Base-by-base conservation (phyloP, 352 stramenopile species). In the Elongisporangium undulatum region DNA sequence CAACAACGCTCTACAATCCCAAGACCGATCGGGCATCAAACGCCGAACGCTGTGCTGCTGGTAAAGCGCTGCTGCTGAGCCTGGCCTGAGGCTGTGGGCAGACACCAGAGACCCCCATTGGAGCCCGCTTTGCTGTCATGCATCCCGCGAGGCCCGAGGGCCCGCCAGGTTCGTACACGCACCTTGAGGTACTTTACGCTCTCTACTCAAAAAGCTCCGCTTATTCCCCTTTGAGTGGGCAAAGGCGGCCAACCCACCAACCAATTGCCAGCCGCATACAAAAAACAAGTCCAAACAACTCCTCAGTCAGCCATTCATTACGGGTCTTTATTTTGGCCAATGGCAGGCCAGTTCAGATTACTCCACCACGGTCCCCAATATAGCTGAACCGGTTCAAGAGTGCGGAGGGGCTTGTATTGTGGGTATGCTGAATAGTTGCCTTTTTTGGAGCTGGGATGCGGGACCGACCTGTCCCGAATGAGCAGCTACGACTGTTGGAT, bases 191-290 rank as follows among this genome's bases (percentile, higher is more conserved):
- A 41, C 29, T 41, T 41, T 41, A 41, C 29, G 29, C 29, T 41
- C 29, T 41, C 29, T 41, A 41, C 29, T 41, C 29, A 41, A 41
- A 41, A 41, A 41, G 29, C 29, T 41, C 29, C 9, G 29, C 29
- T 41, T 41, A 15, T 41, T 41, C 29, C 29, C 29, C 29, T 41
- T 41, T 41, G 49, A 56, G 10, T 26, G 48, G 12, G 49, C 21
- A 34, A 29, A 61, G 55, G 54, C 26, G 49, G 49, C 56, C 13
- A 50, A 49, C 48, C 48, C 49, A 61, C 56, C 56, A 61, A 61
- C 56, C 56, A 61, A 61, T 61, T 51, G 49, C n/a, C 48, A 29
- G 56, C 56, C 13, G 48, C 7, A 61, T 61, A 61, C 56, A 61
- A 61, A 61, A 19, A 20, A 34, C 56, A 61, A 61, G 56, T 55